Evolutionary conservation across 176 grass and related monocot genomes (phyloP), one percentile per base, ranked within the genome.

Genomic region (Rhynchospora tenuis): DNA sequence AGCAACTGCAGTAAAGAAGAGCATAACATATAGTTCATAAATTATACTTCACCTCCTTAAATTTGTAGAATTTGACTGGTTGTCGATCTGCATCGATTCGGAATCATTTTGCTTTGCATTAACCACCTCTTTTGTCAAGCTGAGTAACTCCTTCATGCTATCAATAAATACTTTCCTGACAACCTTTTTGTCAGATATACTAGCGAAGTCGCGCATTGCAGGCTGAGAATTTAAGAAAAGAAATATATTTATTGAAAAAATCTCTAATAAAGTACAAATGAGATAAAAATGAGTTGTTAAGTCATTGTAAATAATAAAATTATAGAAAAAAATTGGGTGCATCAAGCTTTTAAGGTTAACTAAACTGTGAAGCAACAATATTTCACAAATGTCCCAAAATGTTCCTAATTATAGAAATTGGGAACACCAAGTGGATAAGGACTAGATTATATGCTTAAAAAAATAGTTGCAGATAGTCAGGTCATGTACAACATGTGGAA

Each of bases 141-240:
- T 84, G 86, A 98, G 83, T 66, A 98, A 82, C 85, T 98, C 89
- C 50, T 52, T 84, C 86, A 95, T 85, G 9, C 87, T 73, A 64
- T 85, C 84, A 65, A 91, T 75, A 74, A 98, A 98, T 78, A 93
- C 73, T 81, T 73, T 93, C 22, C 83, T 86, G 70, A 98, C 87
- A 4, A 89, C 70, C 19, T 89, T 89, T 83, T 93, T 93, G 43
- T 98, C 91, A 84, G 93, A 88, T 93, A 98, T 86, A 13, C 85
- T 89, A 81, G 96, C 93, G 79, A 98, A 83, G 78, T 95, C 92
- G 13, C 87, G 85, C 86, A 98, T 95, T 1, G 84, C 89, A 59
- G 88, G 86, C 96, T 98, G 80, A 85, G 89, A 74, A 85, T 85
- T 57, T 26, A 85, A 87, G 19, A 6, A 52, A 83, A 70, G 23